Evolutionary conservation across 2,329 filamentous ascomycete genomes (phyloP).

Genomic region (Podosphaera xanthii): DNA sequence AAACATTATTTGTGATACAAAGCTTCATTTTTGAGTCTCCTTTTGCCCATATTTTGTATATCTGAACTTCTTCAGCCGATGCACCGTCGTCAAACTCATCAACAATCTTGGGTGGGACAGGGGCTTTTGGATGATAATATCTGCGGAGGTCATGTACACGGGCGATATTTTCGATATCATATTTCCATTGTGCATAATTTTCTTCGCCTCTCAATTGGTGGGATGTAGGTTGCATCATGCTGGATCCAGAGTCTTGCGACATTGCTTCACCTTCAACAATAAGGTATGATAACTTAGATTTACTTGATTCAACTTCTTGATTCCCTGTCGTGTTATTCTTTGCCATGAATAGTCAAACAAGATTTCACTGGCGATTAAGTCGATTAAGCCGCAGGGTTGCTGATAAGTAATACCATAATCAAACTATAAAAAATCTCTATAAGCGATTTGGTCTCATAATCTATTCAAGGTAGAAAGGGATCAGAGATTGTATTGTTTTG

Average conservation of each 20-base stretch:
- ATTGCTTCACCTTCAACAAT: conserved; percentile 1
- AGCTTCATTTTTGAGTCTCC: background rate
- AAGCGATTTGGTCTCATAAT: background rate
- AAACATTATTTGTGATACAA: background rate
- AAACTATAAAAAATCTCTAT: background rate
- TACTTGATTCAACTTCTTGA: background rate
- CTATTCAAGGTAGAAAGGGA: background rate
- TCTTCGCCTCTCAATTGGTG: conserved; percentile 1
- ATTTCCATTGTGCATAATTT: background rate
- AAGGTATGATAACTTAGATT: background rate
- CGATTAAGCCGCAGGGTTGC: background rate
- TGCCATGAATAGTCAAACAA: background rate
- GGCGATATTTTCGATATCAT: background rate
- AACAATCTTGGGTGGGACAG: background rate
- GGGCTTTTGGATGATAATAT: background rate
- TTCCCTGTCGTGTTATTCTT: background rate
- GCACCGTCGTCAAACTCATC: background rate
- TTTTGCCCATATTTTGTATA: background rate
- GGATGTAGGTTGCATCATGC: background rate
- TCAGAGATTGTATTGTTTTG: background rate
- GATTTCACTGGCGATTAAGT: background rate
- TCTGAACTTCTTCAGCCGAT: background rate
- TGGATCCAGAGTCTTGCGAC: background rate
- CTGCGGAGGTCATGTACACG: background rate
- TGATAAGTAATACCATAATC: background rate